Evolutionary conservation across 108 stramenopile species (phyloP).

Genomic region (Skeletonema potamos): DNA sequence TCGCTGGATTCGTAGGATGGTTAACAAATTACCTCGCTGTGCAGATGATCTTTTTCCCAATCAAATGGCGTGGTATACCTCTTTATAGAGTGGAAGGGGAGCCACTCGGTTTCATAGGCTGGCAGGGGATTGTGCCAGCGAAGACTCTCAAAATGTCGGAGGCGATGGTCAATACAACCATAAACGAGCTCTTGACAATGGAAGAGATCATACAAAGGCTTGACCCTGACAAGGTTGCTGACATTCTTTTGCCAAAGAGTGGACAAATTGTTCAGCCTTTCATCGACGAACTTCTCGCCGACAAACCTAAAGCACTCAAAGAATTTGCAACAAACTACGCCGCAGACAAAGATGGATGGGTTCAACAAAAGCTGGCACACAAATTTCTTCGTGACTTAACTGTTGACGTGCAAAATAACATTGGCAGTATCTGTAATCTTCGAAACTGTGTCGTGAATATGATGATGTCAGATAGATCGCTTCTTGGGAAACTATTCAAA

Average conservation of each 20-base stretch:
- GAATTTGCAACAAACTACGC: slow-evolving; percentile 41
- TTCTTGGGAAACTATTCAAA: slow-evolving; percentile 51
- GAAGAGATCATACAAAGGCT: slow-evolving; percentile 52
- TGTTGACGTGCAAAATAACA: slow-evolving; percentile 49
- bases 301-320: slow-evolving; percentile 35
- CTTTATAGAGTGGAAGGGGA: slow-evolving; percentile 46
- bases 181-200: slow-evolving; percentile 49
- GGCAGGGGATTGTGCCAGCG: slow-evolving; percentile 55
- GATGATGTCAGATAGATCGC: slow-evolving; percentile 56
- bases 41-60: slow-evolving; percentile 61
- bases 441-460: slow-evolving; percentile 50
- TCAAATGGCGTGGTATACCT: slow-evolving; percentile 51
- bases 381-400: slow-evolving; percentile 49
- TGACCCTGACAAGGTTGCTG: slow-evolving; percentile 47
- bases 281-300: slow-evolving; percentile 50
- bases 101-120: slow-evolving; percentile 52
- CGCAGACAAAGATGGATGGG: slow-evolving; percentile 29
- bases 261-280: slow-evolving; percentile 49
- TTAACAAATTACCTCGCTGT: slow-evolving; percentile 68
- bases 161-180: slow-evolving; percentile 55
- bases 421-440: slow-evolving; percentile 46
- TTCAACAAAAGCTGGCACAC: slow-evolving; percentile 42
- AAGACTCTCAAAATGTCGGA: slow-evolving; percentile 60
- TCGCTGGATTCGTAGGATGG: slow-evolving; percentile 53
- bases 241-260: slow-evolving; percentile 36